Evolutionary conservation across 2,329 filamentous ascomycete species (phyloP).

Genomic region (Neoscytalidium dimidiatum): DNA sequence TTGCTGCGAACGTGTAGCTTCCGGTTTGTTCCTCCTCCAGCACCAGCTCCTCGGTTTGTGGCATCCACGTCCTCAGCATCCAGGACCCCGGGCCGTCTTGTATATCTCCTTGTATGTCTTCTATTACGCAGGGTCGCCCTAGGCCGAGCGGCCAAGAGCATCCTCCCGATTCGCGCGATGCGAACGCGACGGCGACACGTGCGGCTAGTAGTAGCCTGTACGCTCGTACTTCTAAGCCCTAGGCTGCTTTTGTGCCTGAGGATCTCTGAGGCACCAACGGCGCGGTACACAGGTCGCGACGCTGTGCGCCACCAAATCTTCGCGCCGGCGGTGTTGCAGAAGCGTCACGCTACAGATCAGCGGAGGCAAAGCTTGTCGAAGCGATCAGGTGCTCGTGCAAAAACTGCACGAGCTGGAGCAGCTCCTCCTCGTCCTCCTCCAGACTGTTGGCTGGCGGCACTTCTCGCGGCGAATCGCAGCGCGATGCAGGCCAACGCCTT

Average conservation of each 20-base stretch:
- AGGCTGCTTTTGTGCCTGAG: background rate
- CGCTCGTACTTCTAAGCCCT: background rate
- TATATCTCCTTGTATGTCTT: background rate
- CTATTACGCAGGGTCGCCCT: background rate
- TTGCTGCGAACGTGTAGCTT: background rate
- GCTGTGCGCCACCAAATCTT: background rate
- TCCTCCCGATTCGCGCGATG: background rate
- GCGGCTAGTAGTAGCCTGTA: background rate
- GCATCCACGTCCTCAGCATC: background rate
- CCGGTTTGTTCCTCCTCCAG: background rate
- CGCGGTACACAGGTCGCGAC: background rate
- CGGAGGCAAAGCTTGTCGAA: slow-evolving; percentile 9
- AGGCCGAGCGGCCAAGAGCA: background rate
- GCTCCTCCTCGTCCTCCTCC: too few species aligned
- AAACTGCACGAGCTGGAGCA: background rate
- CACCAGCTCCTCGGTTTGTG: background rate
- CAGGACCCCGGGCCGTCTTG: background rate
- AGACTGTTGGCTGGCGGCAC: background rate
- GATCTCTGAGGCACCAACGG: background rate
- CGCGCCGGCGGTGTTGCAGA: background rate
- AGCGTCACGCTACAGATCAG: slow-evolving; percentile 3
- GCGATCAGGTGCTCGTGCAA: slow-evolving; percentile 8
- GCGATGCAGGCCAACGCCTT: too few species aligned
- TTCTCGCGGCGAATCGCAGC: background rate
- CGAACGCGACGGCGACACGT: background rate